Evolutionary conservation across 129 eudicot species (phyloP), one percentile per base, ranked within the genome.

Genomic region (Dittrichia graveolens): DNA sequence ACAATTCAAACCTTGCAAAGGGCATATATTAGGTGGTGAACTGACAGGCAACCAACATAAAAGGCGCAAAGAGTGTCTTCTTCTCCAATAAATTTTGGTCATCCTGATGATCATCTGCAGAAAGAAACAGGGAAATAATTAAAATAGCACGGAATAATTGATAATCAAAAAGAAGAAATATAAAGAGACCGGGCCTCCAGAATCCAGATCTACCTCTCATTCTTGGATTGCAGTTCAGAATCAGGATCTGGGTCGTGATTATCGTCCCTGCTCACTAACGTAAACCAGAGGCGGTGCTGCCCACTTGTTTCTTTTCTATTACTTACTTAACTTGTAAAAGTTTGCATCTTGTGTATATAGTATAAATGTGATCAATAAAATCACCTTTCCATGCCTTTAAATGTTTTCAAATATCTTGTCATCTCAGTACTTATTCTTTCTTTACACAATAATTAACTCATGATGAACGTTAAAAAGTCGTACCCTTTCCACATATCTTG

Each of bases 281-380:
- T 47, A 49, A 66, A 47, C 31, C 19, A 19, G 3, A 47, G 31
- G 13, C 34, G 57, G 58, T 57, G 31, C 42, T 46, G 0, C 19
- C 58, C 59, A 24, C 47, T 43, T 67, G 45, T 47, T 65, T 46
- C 43, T 67, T 35, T 24, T 24, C 2, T 2, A 24, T 24, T 24
- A 24, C 31, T 24, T 24, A 24, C 31, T 24, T 24, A 0, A 67
- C 13, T n/a, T 48, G 5, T 5, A 73, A 60, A 67, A 44, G 46
- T 60, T 45, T 47, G 49, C 59, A 46, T 73, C 69, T 60, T 60
- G 59, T 60, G 60, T 35, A 43, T n/a, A 13, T 37, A 44, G 58
- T 18, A 10, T 11, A 71, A 31, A 37, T 70, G 19, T n/a, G 6
- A 70, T 40, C 18, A 55, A 35, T 3, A 57, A 14, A 56, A 45